Conservation (phyloP, 805 yeast species). For the Zygotorulaspora chibaensis region DNA sequence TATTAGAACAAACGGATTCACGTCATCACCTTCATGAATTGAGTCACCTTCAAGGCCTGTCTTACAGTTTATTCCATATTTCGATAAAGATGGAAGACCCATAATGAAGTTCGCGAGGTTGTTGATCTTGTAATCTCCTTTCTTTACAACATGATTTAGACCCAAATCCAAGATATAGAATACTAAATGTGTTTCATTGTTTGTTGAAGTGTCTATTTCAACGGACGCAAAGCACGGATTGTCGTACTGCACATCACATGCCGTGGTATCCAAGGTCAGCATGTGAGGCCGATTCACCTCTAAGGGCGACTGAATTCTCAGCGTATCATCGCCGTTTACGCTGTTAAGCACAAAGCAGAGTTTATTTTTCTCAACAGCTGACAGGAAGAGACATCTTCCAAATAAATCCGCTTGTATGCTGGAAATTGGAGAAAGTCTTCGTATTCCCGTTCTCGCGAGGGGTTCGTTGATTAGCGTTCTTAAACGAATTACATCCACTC, state of each 20-base stretch:
- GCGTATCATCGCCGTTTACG: conserved; percentile 41
- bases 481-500: conserved; percentile 11
- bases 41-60: conserved; percentile 1
- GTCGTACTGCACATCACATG: conserved; percentile 71
- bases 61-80: conserved; percentile 19
- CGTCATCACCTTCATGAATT: conserved; percentile 56
- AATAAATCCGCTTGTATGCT: conserved; percentile 66
- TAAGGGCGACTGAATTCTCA: conserved; percentile 66
- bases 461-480: conserved; percentile 58
- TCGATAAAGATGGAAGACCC: conserved; percentile 53
- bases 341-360: conserved; percentile 61
- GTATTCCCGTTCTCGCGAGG: conserved; percentile 65
- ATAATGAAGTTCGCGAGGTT: conserved; percentile 48
- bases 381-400: conserved; percentile 62
- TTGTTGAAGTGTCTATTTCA: conserved; percentile 50
- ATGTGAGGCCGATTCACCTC: conserved; percentile 53
- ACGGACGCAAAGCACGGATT: conserved; percentile 83
- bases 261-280: conserved; percentile 51
- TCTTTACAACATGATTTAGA: conserved; percentile 64
- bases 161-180: conserved; percentile 86
- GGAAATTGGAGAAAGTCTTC: conserved; percentile 73
- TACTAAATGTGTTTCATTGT: conserved; percentile 41
- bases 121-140: conserved; percentile 37
- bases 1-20: conserved; percentile 41
- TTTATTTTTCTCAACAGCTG: conserved; percentile 71